Evolutionary conservation across 257 asterid genomes (phyloP).

Genomic region (Gynochthodes officinalis): DNA sequence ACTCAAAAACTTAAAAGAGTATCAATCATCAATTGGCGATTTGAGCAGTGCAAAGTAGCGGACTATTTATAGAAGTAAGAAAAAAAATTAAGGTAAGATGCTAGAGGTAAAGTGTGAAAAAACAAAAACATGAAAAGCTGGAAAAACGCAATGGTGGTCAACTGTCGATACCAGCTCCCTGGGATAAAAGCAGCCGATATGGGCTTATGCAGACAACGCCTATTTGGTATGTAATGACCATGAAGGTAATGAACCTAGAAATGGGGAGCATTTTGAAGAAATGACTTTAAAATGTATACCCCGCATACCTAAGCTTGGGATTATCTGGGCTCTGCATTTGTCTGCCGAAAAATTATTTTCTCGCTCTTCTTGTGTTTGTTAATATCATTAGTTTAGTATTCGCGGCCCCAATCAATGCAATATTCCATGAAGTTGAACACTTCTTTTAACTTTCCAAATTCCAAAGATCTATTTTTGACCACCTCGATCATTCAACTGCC

Average conservation of each 20-base stretch:
- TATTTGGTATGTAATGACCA: too few relatives aligned
- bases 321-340: conserved; percentile 7
- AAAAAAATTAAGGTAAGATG: background rate
- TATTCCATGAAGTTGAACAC: background rate
- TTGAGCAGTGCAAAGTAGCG: background rate
- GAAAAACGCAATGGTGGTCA: background rate
- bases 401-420: background rate
- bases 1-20: too few relatives aligned
- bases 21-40: background rate
- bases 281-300: too few relatives aligned
- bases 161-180: background rate
- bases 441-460: background rate
- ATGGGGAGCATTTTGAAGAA: too few relatives aligned
- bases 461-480: background rate
- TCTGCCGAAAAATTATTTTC: background rate
- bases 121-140: conserved; percentile 5
- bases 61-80: background rate
- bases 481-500: background rate
- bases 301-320: background rate
- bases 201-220: background rate
- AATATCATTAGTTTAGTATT: background rate
- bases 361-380: background rate
- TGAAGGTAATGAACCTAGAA: too few relatives aligned
- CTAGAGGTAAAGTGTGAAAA: background rate
- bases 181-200: background rate